Conservation (phyloP, 148 eudicot genomes). For the Fagopyrum homotropicum region DNA sequence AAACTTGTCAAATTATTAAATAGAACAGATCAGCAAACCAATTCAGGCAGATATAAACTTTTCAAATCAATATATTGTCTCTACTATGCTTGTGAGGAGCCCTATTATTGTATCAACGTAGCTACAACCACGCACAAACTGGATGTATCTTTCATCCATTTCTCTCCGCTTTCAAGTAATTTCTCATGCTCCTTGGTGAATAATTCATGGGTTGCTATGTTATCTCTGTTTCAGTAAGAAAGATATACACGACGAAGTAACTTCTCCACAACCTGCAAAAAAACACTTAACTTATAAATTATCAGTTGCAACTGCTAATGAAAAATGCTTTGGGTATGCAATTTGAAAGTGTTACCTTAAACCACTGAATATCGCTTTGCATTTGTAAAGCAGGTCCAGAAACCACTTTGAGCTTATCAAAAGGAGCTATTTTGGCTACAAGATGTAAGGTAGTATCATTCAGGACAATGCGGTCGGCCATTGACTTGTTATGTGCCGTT, state of each 20-base stretch:
- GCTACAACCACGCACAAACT: slow-evolving; percentile 11
- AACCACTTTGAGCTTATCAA: slow-evolving; percentile 10
- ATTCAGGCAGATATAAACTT: too few relatives aligned
- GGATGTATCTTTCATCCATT: slow-evolving; percentile 17
- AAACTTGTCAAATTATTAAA: too few relatives aligned
- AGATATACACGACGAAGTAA: background rate
- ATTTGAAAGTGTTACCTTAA: slow-evolving; percentile 3
- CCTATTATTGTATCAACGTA: background rate
- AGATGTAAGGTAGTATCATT: slow-evolving; percentile 10
- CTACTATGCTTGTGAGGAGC: too few relatives aligned
- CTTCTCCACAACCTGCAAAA: slow-evolving; percentile 1
- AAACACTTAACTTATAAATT: background rate
- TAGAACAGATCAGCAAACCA: too few relatives aligned
- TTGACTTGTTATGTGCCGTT: slow-evolving; percentile 13
- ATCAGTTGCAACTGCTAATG: background rate
- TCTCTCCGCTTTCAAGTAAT: slow-evolving; percentile 10
- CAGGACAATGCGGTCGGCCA: background rate
- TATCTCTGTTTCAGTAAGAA: background rate
- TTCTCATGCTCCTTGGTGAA: slow-evolving; percentile 14
- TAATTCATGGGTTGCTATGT: background rate
- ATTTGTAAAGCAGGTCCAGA: slow-evolving; percentile 14
- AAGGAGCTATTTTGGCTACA: slow-evolving; percentile 12
- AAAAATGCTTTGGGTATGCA: background rate
- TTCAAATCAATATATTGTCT: too few relatives aligned
- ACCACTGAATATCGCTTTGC: slow-evolving; percentile 17